Evolutionary conservation across 371 early-diverging fungal species (phyloP).

Genomic region (Capillidium heterosporum): DNA sequence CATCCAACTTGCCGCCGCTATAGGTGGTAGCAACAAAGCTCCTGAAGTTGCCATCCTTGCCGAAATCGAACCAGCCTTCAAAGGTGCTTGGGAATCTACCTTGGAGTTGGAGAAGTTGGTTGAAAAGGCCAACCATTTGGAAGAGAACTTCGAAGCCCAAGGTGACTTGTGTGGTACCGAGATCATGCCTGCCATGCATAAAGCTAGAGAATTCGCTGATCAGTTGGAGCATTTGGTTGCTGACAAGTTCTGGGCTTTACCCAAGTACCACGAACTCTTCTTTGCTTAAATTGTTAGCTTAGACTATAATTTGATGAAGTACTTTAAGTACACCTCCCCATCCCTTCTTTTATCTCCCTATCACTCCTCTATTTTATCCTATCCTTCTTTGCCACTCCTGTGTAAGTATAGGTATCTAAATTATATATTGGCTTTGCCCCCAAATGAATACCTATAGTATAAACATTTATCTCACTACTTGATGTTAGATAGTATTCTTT

Average conservation of each 20-base stretch:
- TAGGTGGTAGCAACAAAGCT: conserved; percentile 25
- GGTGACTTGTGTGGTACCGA: conserved; percentile 35
- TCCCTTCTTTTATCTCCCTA: no score
- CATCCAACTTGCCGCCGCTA: conserved; percentile 14
- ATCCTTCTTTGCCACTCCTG: no score
- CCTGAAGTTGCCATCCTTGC: conserved; percentile 59
- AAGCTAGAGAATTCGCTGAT: conserved; percentile 54
- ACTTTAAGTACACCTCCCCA: no score
- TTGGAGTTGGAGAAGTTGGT: conserved; percentile 33
- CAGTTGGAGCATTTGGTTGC: conserved; percentile 55
- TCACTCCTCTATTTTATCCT: no score
- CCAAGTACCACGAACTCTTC: conserved; percentile 89
- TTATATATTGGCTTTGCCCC: no score
- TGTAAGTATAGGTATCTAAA: no score
- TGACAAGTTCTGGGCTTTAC: conserved; percentile 87
- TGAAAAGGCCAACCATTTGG: conserved; percentile 29
- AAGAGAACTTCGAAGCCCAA: conserved; percentile 35
- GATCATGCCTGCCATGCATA: conserved; percentile 51
- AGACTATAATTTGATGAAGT: no score
- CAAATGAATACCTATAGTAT: no score
- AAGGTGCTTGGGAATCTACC: conserved; percentile 28
- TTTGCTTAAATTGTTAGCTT: conserved; percentile 24
- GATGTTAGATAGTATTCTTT: no score
- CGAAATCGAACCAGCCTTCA: conserved; percentile 39
- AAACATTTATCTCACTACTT: no score